phyloP scores from a whole-genome alignment of 2,329 filamentous ascomycete species.

The Stachybotrys chartarum region DNA sequence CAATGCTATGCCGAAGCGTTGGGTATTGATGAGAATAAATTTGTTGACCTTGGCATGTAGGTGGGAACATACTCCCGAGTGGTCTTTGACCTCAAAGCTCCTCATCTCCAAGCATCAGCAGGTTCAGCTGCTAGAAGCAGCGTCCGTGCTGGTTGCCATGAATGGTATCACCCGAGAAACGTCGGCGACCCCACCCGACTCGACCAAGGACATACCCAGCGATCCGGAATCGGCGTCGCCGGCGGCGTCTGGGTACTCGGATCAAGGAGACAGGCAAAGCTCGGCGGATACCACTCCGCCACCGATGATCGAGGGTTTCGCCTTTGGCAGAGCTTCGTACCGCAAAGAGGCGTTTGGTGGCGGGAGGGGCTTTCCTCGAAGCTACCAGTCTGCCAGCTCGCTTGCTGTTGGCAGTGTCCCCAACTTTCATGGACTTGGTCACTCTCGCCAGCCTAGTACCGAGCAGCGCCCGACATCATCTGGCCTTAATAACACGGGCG shows the following conservation, averaged over 20 bases:
- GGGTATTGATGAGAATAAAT: slow-evolving; percentile 6
- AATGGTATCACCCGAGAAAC: slow-evolving; percentile 45
- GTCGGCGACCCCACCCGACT: slow-evolving; percentile 55
- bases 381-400: slow-evolving; percentile 62
- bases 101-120: slow-evolving; percentile 99
- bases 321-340: slow-evolving; percentile 42
- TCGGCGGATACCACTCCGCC: slow-evolving; percentile 91
- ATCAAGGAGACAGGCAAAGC: slow-evolving; percentile 69
- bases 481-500: slow-evolving; percentile 64
- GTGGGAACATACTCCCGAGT: slow-evolving; percentile 99
- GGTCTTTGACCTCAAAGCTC: slow-evolving; percentile 93
- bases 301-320: slow-evolving; percentile 62
- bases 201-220: slow-evolving; percentile 62
- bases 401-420: slow-evolving; percentile 39
- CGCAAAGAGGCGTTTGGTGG: slow-evolving; percentile 54
- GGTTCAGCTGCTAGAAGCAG: slow-evolving; percentile 93
- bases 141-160: slow-evolving; percentile 93
- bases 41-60: slow-evolving; percentile 40
- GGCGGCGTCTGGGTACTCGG: slow-evolving; percentile 72
- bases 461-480: slow-evolving; percentile 74
- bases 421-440: slow-evolving; percentile 38
- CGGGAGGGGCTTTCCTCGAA: slow-evolving; percentile 59
- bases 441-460: slow-evolving; percentile 68
- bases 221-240: slow-evolving; percentile 79
- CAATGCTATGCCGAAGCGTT: background rate